phyloP scores from a whole-genome alignment of 73 alveolate species.

The Symbiodinium pilosum region DNA sequence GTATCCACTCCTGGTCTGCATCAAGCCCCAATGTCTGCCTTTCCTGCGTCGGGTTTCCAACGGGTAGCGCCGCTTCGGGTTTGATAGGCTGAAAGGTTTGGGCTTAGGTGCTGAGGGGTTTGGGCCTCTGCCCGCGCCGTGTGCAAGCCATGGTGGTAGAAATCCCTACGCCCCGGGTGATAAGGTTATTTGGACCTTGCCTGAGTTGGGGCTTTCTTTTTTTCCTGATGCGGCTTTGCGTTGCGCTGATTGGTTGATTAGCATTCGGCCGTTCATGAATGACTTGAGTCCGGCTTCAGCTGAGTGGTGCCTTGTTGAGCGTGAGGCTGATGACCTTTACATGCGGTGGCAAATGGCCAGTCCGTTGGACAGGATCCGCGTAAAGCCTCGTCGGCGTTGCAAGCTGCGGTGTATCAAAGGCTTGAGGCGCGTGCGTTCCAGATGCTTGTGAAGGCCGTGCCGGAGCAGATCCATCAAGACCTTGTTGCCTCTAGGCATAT shows the following conservation, averaged over 20 bases:
- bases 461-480: background rate
- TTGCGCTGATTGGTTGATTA: background rate
- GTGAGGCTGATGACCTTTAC: background rate
- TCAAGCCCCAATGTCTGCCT: background rate
- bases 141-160: background rate
- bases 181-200: background rate
- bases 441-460: background rate
- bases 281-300: constrained; percentile 2
- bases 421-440: background rate
- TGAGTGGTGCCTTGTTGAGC: background rate
- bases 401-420: background rate
- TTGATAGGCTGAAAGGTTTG: too few species aligned
- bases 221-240: background rate
- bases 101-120: background rate
- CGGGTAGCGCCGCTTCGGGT: background rate
- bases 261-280: background rate
- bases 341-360: background rate
- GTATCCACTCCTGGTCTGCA: background rate
- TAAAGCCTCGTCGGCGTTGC: background rate
- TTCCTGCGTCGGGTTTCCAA: background rate
- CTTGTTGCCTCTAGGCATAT: background rate
- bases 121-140: background rate
- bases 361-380: background rate
- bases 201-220: background rate
- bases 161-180: background rate